These are phyloP conservation scores for Pistacia vera DNA, from an alignment of 345 rosid species.

Conservation along the genomic window DNA sequence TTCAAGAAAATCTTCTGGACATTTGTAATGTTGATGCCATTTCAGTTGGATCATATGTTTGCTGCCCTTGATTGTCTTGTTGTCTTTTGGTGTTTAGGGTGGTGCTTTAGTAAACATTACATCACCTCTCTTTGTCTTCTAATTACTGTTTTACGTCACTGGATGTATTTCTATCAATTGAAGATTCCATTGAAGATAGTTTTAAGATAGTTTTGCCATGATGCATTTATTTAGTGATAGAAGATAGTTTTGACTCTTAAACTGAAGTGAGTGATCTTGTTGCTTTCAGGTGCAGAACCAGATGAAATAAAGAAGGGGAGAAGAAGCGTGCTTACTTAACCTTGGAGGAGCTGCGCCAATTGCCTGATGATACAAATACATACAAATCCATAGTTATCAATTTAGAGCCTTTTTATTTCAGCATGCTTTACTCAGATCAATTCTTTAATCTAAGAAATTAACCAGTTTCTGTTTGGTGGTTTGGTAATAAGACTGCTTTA, in stretches of 20 bases:
- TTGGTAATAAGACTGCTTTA: background rate
- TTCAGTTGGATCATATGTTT: background rate
- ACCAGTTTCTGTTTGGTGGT: background rate
- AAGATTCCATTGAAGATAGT: background rate
- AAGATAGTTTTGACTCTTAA: background rate
- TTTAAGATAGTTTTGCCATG: constrained; percentile 1
- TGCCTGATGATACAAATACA: constrained; percentile 80
- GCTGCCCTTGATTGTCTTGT: background rate
- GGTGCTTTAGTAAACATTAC: background rate
- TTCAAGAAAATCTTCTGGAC: background rate
- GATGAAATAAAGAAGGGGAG: constrained; percentile 87
- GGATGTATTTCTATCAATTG: background rate
- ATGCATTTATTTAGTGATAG: constrained; percentile 13
- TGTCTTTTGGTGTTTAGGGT: background rate
- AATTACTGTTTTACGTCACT: background rate
- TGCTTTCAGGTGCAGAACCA: constrained; percentile 80
- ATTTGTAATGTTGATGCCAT: background rate
- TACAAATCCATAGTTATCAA: constrained; percentile 77
- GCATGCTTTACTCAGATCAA: background rate
- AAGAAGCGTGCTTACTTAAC: constrained; percentile 92
- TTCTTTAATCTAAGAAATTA: background rate
- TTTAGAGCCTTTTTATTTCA: background rate
- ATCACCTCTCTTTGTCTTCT: background rate
- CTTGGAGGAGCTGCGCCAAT: constrained; percentile 76
- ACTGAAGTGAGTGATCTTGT: constrained; percentile 22